These are phyloP conservation scores for Termitomyces sp. DNA, from an alignment of 768 basidiomycete species.

Conservation along the genomic window DNA sequence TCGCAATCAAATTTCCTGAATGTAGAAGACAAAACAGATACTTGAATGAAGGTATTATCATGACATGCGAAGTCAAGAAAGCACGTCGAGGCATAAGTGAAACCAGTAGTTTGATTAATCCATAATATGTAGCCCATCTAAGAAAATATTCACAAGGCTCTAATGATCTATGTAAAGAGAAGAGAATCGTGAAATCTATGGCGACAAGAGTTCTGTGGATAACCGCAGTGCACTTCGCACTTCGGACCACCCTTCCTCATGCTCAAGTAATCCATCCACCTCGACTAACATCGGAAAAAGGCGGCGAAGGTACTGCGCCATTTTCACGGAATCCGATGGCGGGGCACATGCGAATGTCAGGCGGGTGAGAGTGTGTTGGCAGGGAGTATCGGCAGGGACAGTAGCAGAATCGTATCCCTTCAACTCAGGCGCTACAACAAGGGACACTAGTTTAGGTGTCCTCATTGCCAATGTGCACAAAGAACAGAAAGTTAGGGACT, in stretches of 20 bases:
- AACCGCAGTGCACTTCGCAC: constrained; percentile 7
- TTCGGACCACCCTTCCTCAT: constrained; percentile 24
- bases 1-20: background rate
- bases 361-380: constrained; percentile 22
- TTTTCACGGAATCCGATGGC: constrained; percentile 18
- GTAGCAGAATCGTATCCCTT: background rate
- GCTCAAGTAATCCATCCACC: constrained; percentile 28
- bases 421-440: constrained; percentile 26
- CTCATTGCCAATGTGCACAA: constrained; percentile 22
- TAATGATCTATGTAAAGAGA: constrained; percentile 1
- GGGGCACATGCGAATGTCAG: constrained; percentile 29
- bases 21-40: background rate
- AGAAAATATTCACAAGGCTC: background rate
- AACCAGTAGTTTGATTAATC: background rate
- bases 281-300: constrained; percentile 35
- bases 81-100: background rate
- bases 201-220: background rate
- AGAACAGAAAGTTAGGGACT: constrained; percentile 22
- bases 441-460: constrained; percentile 21
- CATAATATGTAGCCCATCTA: too few species aligned
- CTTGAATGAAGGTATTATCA: too few species aligned
- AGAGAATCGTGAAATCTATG: constrained; percentile 3
- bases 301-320: constrained; percentile 24
- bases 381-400: constrained; percentile 5
- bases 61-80: too few species aligned